These are phyloP conservation scores for Phytophthora multivora DNA, from an alignment of 352 stramenopile species.

Conservation along the genomic window DNA sequence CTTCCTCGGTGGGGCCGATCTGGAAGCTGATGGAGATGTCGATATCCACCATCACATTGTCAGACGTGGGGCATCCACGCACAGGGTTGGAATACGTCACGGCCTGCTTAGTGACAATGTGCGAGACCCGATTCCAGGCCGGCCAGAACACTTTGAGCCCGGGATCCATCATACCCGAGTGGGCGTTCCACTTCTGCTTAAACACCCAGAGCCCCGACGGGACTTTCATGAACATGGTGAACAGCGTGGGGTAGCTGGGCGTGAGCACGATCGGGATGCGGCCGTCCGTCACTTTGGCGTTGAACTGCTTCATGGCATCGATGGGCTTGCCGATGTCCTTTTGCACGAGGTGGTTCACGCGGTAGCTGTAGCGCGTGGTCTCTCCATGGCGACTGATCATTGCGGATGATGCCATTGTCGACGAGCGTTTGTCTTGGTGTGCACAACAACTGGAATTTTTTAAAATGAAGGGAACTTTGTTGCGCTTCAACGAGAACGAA, in stretches of 20 bases:
- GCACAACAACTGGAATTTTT: slow-evolving; percentile 5
- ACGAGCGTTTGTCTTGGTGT: not conserved
- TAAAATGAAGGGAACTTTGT: slow-evolving; percentile 9
- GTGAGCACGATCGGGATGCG: slow-evolving; percentile 72
- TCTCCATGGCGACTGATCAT: slow-evolving; percentile 1
- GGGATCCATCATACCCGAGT: slow-evolving; percentile 78
- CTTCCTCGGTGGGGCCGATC: slow-evolving; percentile 77
- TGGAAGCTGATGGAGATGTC: slow-evolving; percentile 90
- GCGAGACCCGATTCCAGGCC: slow-evolving; percentile 80
- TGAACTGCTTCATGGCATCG: slow-evolving; percentile 63
- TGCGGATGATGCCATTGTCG: not conserved
- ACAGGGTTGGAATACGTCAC: slow-evolving; percentile 83
- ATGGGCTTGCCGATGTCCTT: slow-evolving; percentile 58
- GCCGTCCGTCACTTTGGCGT: slow-evolving; percentile 53
- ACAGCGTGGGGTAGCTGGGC: slow-evolving; percentile 55
- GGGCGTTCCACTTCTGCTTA: slow-evolving; percentile 87
- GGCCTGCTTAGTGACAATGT: slow-evolving; percentile 88
- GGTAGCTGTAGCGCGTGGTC: slow-evolving; percentile 26
- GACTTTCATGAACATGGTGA: slow-evolving; percentile 60
- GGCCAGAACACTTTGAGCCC: slow-evolving; percentile 82
- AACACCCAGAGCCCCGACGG: slow-evolving; percentile 80
- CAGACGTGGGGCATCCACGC: slow-evolving; percentile 71
- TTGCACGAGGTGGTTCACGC: slow-evolving; percentile 56
- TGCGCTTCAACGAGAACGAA: slow-evolving; percentile 10
- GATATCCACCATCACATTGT: slow-evolving; percentile 92